Percentiles rank a stretch among this genome's conserved stretches.
Evolutionary conservation across 192 early-diverging fungal species (phyloP).

Genomic region (Podila verticillata): DNA sequence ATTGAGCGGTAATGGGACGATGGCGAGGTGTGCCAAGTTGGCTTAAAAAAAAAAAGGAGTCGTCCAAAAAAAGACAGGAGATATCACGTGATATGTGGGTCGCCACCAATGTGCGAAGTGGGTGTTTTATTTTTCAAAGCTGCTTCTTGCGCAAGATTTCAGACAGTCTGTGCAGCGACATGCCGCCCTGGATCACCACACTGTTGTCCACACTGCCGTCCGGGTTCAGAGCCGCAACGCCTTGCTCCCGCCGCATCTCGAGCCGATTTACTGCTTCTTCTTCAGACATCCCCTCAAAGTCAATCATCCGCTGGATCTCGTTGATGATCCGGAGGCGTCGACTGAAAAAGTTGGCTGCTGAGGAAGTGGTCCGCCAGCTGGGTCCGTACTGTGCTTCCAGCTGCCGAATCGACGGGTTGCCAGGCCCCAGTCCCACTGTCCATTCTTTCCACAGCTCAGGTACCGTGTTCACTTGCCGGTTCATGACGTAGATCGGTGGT

Average conservation of each 20-base stretch:
- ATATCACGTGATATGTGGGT: too few species aligned
- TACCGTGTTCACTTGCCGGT: constrained; percentile 35
- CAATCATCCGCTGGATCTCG: constrained; percentile 35
- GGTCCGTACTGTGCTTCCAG: constrained; percentile 35
- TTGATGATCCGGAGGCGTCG: constrained; percentile 37
- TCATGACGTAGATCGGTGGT: constrained; percentile 37
- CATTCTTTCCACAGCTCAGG: constrained; percentile 46
- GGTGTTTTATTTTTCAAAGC: neutral
- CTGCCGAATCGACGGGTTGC: constrained; percentile 33
- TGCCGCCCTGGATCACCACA: neutral
- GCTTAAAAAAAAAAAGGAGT: neutral
- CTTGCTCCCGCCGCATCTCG: constrained; percentile 30
- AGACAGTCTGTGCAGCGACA: neutral
- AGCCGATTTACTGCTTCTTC: constrained; percentile 31
- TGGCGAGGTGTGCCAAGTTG: neutral
- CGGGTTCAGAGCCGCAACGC: constrained; percentile 9
- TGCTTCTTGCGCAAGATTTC: neutral
- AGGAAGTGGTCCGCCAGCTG: constrained; percentile 35
- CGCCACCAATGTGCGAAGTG: neutral
- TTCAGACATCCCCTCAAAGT: constrained; percentile 27
- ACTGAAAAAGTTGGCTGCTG: constrained; percentile 42
- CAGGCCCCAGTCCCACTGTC: constrained; percentile 39
- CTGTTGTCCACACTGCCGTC: constrained; percentile 9
- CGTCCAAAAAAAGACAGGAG: too few species aligned
- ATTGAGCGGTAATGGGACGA: neutral